Evolutionary conservation across 2,329 filamentous ascomycete species (phyloP).

Genomic region (Pseudogymnoascus sp.): DNA sequence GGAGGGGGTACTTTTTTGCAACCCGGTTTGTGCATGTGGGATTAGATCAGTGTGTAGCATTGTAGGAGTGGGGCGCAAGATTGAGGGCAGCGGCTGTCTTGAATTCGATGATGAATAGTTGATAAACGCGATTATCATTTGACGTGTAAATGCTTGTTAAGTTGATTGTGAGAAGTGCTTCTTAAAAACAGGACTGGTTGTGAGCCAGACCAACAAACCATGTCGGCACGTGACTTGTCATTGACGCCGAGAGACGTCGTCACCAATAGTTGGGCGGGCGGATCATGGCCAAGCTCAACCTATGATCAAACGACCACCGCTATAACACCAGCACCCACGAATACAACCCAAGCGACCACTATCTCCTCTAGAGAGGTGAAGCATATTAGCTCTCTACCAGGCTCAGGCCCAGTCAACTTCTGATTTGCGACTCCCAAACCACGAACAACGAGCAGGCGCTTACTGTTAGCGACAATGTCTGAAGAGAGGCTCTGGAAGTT

Average conservation of each 20-base stretch:
- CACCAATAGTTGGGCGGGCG: not conserved
- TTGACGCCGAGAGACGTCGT: not conserved
- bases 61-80: conserved; percentile 6
- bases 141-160: not conserved
- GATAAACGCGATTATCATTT: conserved; percentile 7
- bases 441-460: conserved; percentile 2
- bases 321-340: not conserved
- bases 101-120: conserved; percentile 5
- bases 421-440: not conserved
- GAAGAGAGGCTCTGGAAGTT: conserved; percentile 62
- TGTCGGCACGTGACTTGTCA: not conserved
- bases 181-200: not conserved
- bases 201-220: not conserved
- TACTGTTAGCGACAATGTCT: conserved; percentile 36
- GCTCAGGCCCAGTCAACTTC: not conserved
- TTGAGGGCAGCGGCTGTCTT: conserved; percentile 4
- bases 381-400: not conserved
- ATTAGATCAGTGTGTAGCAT: conserved; percentile 8
- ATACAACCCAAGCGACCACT: not conserved
- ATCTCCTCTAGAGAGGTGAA: not conserved
- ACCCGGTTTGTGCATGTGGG: conserved; percentile 3
- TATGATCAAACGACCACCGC: not conserved
- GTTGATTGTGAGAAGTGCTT: not conserved
- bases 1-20: not conserved
- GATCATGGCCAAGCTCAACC: not conserved